Evolutionary conservation across 2,329 filamentous ascomycete genomes (phyloP).

Genomic region (Calonectria naviculata): DNA sequence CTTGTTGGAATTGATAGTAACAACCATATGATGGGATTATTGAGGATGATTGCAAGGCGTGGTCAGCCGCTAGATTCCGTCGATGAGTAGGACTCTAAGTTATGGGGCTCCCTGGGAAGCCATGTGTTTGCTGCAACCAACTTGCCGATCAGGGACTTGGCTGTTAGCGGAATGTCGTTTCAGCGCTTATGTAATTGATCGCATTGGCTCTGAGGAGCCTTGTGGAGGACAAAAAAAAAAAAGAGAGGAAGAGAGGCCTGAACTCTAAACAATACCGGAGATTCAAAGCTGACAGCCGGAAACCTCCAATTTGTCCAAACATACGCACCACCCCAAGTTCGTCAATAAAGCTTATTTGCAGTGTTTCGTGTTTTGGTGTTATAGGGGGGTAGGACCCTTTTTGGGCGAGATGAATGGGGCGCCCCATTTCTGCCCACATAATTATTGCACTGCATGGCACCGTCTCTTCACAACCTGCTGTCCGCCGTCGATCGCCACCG

Average conservation of each 20-base stretch:
- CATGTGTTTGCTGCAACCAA: background rate
- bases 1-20: too few relatives aligned
- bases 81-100: background rate
- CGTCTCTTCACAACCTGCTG: background rate
- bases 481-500: conserved; percentile 18
- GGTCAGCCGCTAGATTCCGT: background rate
- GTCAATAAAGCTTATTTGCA: background rate
- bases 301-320: background rate
- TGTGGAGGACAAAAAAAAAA: background rate
- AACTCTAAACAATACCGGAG: background rate
- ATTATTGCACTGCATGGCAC: conserved; percentile 21
- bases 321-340: background rate
- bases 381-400: background rate
- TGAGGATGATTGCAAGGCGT: background rate
- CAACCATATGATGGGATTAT: too few relatives aligned
- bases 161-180: background rate
- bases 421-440: conserved; percentile 15
- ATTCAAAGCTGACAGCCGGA: background rate
- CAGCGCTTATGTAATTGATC: background rate
- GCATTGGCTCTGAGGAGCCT: background rate
- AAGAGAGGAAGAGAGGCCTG: background rate
- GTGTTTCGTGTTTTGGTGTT: background rate
- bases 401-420: conserved; percentile 18
- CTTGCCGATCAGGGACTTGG: background rate
- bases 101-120: conserved; percentile 19